Conservation (phyloP, 1,284 basidiomycete species). For the Cutaneotrichosporon cutaneum region DNA sequence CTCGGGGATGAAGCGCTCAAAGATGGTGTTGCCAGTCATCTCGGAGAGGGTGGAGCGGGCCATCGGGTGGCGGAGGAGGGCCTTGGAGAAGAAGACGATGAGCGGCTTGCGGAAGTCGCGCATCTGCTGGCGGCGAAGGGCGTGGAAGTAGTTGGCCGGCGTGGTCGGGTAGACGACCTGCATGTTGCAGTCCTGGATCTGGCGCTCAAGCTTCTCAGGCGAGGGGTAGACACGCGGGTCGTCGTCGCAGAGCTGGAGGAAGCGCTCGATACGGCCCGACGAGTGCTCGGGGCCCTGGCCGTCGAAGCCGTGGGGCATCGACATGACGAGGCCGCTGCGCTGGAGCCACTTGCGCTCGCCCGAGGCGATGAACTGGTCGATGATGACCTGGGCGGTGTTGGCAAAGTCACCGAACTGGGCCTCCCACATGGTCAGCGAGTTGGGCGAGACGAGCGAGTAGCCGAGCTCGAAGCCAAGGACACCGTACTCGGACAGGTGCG, state of each 20-base stretch:
- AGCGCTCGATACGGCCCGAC: constrained; percentile 91
- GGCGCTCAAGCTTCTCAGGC: constrained; percentile 83
- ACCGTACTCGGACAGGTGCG: constrained; percentile 93
- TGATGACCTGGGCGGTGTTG: constrained; percentile 96
- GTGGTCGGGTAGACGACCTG: constrained; percentile 96
- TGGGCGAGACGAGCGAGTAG: constrained; percentile 95
- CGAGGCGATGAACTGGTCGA: constrained; percentile 97
- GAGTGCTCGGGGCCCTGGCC: constrained; percentile 99
- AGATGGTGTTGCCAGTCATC: constrained; percentile 83
- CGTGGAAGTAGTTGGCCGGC: constrained; percentile 93
- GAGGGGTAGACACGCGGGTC: constrained; percentile 90
- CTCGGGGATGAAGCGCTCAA: constrained; percentile 92
- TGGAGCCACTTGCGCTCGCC: constrained; percentile 99
- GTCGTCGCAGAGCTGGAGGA: constrained; percentile 97
- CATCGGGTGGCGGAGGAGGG: constrained; percentile 85
- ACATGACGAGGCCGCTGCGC: constrained; percentile 88
- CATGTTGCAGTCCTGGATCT: constrained; percentile 99
- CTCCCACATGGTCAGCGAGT: constrained; percentile 95
- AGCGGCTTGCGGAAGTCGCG: constrained; percentile 96
- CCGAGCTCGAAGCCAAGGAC: constrained; percentile 96
- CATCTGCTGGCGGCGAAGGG: constrained; percentile 89
- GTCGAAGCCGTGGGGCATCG: constrained; percentile 94
- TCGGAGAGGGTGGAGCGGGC: constrained; percentile 84
- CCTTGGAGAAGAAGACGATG: constrained; percentile 95
- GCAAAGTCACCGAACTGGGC: constrained; percentile 98